Evolutionary conservation across 2,329 filamentous ascomycete species (phyloP).

Genomic region (Leptoxyphium fumago): DNA sequence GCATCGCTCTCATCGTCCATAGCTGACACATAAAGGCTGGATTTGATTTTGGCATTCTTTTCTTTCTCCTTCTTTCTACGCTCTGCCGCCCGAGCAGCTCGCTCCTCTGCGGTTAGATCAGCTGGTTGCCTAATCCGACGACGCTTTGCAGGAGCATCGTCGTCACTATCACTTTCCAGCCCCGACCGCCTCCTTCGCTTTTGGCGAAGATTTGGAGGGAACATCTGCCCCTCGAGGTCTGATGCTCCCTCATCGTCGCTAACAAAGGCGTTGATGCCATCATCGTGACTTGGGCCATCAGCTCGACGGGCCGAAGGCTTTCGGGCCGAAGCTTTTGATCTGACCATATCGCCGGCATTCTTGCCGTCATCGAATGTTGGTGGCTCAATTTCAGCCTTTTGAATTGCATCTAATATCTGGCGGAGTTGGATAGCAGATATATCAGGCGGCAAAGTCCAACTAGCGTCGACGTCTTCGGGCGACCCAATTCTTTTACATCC

Average conservation of each 20-base stretch:
- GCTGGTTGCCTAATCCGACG: constrained; percentile 37
- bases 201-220: constrained; percentile 18
- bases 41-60: constrained; percentile 69
- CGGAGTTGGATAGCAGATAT: constrained; percentile 51
- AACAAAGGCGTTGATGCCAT: constrained; percentile 49
- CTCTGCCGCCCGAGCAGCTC: constrained; percentile 44
- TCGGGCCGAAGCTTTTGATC: constrained; percentile 46
- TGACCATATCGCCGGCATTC: constrained; percentile 63
- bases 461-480: constrained; percentile 60
- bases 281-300: constrained; percentile 38
- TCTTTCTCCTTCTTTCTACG: constrained; percentile 57
- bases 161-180: constrained; percentile 3
- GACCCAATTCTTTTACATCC: constrained; percentile 51
- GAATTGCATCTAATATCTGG: constrained; percentile 56
- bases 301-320: constrained; percentile 28
- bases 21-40: constrained; percentile 61
- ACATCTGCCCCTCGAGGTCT: constrained; percentile 13
- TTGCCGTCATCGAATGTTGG: constrained; percentile 62
- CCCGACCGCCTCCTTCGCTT: constrained; percentile 6
- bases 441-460: constrained; percentile 61
- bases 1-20: constrained; percentile 83
- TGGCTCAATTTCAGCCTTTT: constrained; percentile 63
- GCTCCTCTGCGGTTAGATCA: constrained; percentile 45
- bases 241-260: constrained; percentile 34
- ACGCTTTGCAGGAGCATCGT: constrained; percentile 44